Base-by-base conservation (phyloP, 495 filamentous ascomycete species). In the Xanthoparmelia taractica region DNA sequence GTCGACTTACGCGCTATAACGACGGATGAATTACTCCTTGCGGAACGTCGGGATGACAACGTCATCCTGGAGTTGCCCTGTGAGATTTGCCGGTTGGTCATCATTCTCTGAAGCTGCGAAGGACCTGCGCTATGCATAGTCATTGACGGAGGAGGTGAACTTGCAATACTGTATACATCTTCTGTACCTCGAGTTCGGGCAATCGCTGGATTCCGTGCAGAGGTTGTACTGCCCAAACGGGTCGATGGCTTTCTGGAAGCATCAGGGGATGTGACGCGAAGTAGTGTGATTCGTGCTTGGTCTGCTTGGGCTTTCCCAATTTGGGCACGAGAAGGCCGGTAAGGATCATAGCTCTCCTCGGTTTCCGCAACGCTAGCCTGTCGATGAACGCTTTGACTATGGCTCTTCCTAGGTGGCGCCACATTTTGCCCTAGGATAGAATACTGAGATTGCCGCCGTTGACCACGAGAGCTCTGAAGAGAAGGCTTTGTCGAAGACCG, bases 311-410 rank as follows among this genome's bases (percentile, higher is more conserved):
- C 62, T 2, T 63, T 64, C 6, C 41, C 43, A 13, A 56, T 65
- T n/a, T 69, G 72, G 1, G 73, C 57, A 43, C 80, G 79, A 5
- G 90, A 91, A 11, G 89, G 85, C 65, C 87, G 80, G 72, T 85
- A 96, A 0, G 92, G 92, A 73, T 96, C 92, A 66, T 95, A 96
- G 76, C 89, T 83, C 62, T 86, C 72, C 5, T 76, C 68, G 3
- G 77, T 82, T 8, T 66, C 74, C 54, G 72, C 76, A 2, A 76
- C 77, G 43, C 65, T 82, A 12, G 77, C 75, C 5, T 82, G 77
- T 57, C 79, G 75, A 34, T 76, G 71, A 43, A 57, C 34, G 43
- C 56, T 61, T 38, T 78, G 77, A 58, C 73, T 79, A 34, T 74
- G 68, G n/a, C 62, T 66, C 1, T 63, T 66, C 17, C 73, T 73